Conservation (phyloP, 805 yeast genomes). For the Candida palmyrensis region DNA sequence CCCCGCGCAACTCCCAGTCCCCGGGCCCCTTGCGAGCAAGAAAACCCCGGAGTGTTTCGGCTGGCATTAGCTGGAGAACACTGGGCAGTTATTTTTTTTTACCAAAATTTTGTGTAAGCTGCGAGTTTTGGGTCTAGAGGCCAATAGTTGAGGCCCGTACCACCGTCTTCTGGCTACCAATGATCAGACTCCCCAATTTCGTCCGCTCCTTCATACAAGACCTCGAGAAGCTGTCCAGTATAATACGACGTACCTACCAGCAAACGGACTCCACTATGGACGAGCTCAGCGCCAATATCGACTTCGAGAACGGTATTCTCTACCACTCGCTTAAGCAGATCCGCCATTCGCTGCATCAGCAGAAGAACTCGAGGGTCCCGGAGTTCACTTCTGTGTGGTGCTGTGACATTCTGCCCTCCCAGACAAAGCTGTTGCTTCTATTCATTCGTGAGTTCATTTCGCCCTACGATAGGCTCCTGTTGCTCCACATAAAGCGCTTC, state of each 20-base stretch:
- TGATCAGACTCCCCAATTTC: no score
- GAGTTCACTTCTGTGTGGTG: constrained; percentile 42
- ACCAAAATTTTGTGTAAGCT: background rate
- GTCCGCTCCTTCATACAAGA: constrained; percentile 3
- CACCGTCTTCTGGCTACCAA: no score
- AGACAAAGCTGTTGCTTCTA: constrained; percentile 21
- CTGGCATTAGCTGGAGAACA: background rate
- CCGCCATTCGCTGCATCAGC: constrained; percentile 17
- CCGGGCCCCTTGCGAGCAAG: no score
- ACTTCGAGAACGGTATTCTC: constrained; percentile 40
- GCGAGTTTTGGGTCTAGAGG: no score
- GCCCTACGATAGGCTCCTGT: constrained; percentile 19
- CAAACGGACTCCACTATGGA: background rate
- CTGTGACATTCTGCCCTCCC: constrained; percentile 36
- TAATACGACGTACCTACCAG: constrained; percentile 3
- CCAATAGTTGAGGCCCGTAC: no score
- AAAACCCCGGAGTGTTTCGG: no score
- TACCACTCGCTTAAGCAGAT: constrained; percentile 45
- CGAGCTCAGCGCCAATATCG: constrained; percentile 27
- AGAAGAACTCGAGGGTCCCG: constrained; percentile 6
- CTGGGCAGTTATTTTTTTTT: background rate
- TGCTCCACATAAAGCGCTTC: constrained; percentile 52
- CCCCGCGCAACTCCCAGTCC: no score
- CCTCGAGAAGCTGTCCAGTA: constrained; percentile 2
- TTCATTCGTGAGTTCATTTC: constrained; percentile 22